A percentile compares a stretch with the other conserved stretches of the same genome.
Conservation (phyloP, 2,329 filamentous ascomycete species). For the Diatrype stigma region DNA sequence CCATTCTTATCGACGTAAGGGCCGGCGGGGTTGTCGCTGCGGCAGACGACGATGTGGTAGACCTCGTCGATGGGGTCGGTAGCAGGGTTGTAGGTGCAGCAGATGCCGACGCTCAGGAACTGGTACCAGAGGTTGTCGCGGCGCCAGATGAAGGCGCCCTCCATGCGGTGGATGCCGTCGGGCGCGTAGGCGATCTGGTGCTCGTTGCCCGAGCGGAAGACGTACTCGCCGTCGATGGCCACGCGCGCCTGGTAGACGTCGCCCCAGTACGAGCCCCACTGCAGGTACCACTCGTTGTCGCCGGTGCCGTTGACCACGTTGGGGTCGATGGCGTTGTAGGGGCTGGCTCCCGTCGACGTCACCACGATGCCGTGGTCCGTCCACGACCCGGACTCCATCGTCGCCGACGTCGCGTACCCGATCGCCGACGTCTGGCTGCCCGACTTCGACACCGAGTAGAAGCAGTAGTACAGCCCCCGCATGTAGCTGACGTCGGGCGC, state of each 20-base stretch:
- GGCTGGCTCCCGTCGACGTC: constrained; percentile 27
- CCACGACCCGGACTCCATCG: constrained; percentile 15
- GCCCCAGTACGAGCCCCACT: constrained; percentile 61
- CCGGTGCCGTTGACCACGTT: constrained; percentile 38
- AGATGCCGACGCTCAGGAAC: constrained; percentile 56
- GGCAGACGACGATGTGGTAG: constrained; percentile 60
- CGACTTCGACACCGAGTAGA: constrained; percentile 13
- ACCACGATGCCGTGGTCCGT: constrained; percentile 13
- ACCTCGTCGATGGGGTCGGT: constrained; percentile 51
- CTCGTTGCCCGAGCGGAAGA: constrained; percentile 13
- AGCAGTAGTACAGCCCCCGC: constrained; percentile 13
- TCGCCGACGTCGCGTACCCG: constrained; percentile 13
- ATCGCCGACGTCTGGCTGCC: constrained; percentile 10
- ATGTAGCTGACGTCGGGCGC: constrained; percentile 15
- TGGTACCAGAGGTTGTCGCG: constrained; percentile 55
- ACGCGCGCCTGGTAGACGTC: constrained; percentile 51
- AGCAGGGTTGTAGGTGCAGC: constrained; percentile 51
- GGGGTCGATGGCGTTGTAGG: constrained; percentile 52
- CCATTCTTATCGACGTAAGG: constrained; percentile 53
- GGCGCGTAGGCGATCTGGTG: constrained; percentile 51
- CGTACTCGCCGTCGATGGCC: constrained; percentile 35
- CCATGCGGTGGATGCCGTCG: constrained; percentile 43
- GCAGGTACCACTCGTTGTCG: constrained; percentile 36
- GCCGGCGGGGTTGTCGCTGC: constrained; percentile 44
- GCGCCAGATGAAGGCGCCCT: constrained; percentile 51